Conservation (phyloP, 1,139 yeast species). For the Chernovozyma aurita region DNA sequence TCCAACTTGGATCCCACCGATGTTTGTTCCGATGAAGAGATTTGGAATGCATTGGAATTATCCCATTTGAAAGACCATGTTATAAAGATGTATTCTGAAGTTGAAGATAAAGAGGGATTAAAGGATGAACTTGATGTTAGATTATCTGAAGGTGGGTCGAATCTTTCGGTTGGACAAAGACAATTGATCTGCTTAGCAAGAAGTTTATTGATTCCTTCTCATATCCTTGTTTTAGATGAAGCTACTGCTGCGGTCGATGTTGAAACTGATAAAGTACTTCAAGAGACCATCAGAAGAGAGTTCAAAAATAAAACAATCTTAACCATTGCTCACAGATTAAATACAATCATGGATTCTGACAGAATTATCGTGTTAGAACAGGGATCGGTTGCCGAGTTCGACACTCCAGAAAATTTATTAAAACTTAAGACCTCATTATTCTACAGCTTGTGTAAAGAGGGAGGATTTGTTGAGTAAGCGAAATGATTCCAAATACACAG, state of each 20-base stretch:
- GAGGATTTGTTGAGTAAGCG: constrained; percentile 34
- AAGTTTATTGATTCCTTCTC: constrained; percentile 75
- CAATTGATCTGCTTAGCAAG: constrained; percentile 90
- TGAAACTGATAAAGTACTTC: constrained; percentile 84
- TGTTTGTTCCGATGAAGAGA: constrained; percentile 62
- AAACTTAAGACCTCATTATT: constrained; percentile 67
- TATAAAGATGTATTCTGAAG: constrained; percentile 46
- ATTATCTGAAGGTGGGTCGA: constrained; percentile 80
- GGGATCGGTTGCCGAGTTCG: constrained; percentile 86
- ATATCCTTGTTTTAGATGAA: constrained; percentile 82
- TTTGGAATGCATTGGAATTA: constrained; percentile 82
- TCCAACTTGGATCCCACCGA: constrained; percentile 86
- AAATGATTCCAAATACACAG: no score
- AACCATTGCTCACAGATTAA: constrained; percentile 92
- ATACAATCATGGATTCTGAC: constrained; percentile 91
- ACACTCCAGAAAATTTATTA: constrained; percentile 67
- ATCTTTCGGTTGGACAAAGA: constrained; percentile 86
- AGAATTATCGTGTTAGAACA: constrained; percentile 79
- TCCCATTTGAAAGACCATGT: constrained; percentile 83
- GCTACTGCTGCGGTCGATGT: constrained; percentile 98
- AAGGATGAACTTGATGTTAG: constrained; percentile 56
- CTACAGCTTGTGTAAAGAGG: constrained; percentile 73
- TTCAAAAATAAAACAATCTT: constrained; percentile 85
- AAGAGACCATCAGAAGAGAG: constrained; percentile 80
- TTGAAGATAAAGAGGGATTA: constrained; percentile 22